These are phyloP conservation scores for Trametopsis cervina DNA, from an alignment of 768 basidiomycete species.

Conservation along the genomic window DNA sequence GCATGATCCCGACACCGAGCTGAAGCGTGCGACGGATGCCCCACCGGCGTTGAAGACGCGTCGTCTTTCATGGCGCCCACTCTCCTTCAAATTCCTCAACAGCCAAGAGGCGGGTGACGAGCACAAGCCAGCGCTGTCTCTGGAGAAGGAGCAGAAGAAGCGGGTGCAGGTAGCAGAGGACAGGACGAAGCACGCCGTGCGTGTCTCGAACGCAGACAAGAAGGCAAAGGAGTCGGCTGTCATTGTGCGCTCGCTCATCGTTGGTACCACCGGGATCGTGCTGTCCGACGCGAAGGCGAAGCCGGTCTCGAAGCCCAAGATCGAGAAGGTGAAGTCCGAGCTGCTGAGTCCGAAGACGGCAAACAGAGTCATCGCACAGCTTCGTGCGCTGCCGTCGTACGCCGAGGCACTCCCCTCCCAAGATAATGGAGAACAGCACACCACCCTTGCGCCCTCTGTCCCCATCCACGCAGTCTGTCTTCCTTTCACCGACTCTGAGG, in stretches of 20 bases:
- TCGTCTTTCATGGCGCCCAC: conserved; percentile 13
- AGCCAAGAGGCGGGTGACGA: conserved; percentile 14
- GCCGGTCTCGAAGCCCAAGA: conserved; percentile 39
- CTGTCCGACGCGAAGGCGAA: conserved; percentile 33
- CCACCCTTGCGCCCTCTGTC: conserved; percentile 32
- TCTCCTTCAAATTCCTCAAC: conserved; percentile 10
- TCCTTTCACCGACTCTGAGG: conserved; percentile 53
- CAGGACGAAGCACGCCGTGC: conserved; percentile 25
- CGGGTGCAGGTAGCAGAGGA: conserved; percentile 30
- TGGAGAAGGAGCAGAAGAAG: conserved; percentile 33
- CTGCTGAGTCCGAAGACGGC: conserved; percentile 62
- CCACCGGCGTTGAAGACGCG: conserved; percentile 1
- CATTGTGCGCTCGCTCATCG: conserved; percentile 59
- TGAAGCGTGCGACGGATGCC: not conserved
- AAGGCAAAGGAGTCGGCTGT: conserved; percentile 59
- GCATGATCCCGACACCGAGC: not conserved
- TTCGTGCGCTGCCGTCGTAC: conserved; percentile 51
- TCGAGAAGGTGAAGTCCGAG: conserved; percentile 61
- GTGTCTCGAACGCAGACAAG: conserved; percentile 40
- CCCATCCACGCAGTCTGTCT: conserved; percentile 81
- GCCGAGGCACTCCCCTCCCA: conserved; percentile 25
- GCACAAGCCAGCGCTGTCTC: conserved; percentile 30
- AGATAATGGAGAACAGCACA: conserved; percentile 12
- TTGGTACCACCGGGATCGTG: conserved; percentile 38
- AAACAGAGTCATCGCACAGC: conserved; percentile 64